Percentiles rank a stretch among this genome's conserved stretches.
Evolutionary conservation across 2,329 filamentous ascomycete species (phyloP).

Genomic region (Cercospora sesami): DNA sequence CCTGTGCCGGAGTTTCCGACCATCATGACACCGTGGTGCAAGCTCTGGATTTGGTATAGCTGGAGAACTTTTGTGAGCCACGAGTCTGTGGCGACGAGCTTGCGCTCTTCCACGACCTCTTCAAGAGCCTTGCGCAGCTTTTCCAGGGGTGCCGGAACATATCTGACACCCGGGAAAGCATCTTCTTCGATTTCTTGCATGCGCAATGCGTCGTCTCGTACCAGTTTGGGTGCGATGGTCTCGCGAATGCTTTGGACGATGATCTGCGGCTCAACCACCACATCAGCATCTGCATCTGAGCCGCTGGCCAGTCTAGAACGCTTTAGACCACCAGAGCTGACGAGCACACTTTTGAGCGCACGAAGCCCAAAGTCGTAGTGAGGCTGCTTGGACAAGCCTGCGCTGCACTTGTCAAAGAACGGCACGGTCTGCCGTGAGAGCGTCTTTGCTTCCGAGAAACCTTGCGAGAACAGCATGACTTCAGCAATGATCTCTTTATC

Average conservation of each 20-base stretch:
- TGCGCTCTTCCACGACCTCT: conserved; percentile 77
- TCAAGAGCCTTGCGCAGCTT: conserved; percentile 78
- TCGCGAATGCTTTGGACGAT: conserved; percentile 98
- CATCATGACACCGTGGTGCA: conserved; percentile 99
- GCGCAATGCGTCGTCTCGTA: conserved; percentile 84
- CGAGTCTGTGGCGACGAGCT: conserved; percentile 84
- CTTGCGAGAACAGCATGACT: conserved; percentile 99
- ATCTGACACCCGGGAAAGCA: conserved; percentile 90
- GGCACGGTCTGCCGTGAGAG: conserved; percentile 95
- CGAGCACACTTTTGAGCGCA: conserved; percentile 95
- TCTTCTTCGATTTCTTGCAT: conserved; percentile 80
- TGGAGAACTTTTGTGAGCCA: conserved; percentile 99
- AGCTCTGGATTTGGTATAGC: conserved; percentile 94
- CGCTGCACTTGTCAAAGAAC: conserved; percentile 91
- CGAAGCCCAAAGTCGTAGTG: conserved; percentile 99
- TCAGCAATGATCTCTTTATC: conserved; percentile 99
- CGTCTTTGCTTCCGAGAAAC: conserved; percentile 93
- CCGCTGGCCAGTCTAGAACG: conserved; percentile 69
- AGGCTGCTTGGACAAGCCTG: conserved; percentile 84
- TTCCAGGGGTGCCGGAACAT: conserved; percentile 83
- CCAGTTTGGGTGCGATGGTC: conserved; percentile 96
- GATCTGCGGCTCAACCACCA: conserved; percentile 89
- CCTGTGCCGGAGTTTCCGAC: conserved; percentile 96
- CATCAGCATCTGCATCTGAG: conserved; percentile 57
- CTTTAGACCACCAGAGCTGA: conserved; percentile 95